Evolutionary conservation across 2,329 filamentous ascomycete species (phyloP).

Genomic region (Amesomyces nigricolor): DNA sequence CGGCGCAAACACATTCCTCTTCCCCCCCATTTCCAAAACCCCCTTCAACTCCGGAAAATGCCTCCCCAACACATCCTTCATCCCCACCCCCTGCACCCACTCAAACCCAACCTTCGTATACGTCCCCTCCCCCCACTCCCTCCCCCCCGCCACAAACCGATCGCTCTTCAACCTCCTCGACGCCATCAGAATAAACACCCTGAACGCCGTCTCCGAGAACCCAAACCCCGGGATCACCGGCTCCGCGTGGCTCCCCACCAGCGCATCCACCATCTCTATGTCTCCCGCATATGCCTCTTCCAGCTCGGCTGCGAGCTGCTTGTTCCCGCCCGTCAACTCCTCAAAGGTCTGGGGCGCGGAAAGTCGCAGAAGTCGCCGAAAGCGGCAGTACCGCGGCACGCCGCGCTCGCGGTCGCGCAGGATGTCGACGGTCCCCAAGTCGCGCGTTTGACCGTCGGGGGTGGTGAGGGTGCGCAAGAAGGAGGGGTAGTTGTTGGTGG

Average conservation of each 20-base stretch:
- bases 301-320: slow-evolving; percentile 33
- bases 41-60: slow-evolving; percentile 39
- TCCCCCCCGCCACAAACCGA: slow-evolving; percentile 39
- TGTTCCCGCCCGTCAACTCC: slow-evolving; percentile 35
- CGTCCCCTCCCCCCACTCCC: slow-evolving; percentile 32
- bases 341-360: slow-evolving; percentile 34
- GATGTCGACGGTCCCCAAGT: slow-evolving; percentile 43
- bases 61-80: slow-evolving; percentile 39
- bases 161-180: slow-evolving; percentile 39
- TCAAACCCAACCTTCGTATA: slow-evolving; percentile 38
- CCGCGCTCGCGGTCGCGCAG: slow-evolving; percentile 43
- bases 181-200: slow-evolving; percentile 43
- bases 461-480: slow-evolving; percentile 38
- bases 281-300: slow-evolving; percentile 36
- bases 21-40: slow-evolving; percentile 26
- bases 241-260: slow-evolving; percentile 40
- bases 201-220: slow-evolving; percentile 43
- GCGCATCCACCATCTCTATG: slow-evolving; percentile 38
- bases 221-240: slow-evolving; percentile 40
- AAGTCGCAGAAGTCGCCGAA: slow-evolving; percentile 40
- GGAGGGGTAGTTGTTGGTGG: slow-evolving; percentile 32
- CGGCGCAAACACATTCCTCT: slow-evolving; percentile 32
- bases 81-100: slow-evolving; percentile 39
- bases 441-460: slow-evolving; percentile 37
- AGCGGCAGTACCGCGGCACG: slow-evolving; percentile 41